Evolutionary conservation across 1,284 basidiomycete genomes (phyloP).

Genomic region (Neolentinus lepideus): DNA sequence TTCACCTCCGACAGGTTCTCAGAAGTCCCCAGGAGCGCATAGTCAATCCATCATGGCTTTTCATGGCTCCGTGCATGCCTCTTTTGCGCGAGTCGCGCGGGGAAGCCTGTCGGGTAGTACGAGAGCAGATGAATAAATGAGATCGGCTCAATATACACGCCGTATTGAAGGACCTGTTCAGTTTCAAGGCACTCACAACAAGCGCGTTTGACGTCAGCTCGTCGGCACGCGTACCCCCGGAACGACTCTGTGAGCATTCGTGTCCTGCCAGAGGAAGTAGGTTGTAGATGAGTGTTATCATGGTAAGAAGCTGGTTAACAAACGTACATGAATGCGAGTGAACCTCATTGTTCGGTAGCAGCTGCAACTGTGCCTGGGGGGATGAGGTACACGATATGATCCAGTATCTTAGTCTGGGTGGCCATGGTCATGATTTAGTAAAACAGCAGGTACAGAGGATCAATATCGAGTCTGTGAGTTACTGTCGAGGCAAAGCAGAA

Average conservation of each 20-base stretch:
- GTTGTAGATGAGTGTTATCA: not conserved
- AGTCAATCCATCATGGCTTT: conserved; percentile 52
- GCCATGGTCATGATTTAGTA: conserved; percentile 10
- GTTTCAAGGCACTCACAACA: conserved; percentile 34
- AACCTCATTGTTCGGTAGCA: conserved; percentile 42
- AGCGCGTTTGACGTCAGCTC: conserved; percentile 60
- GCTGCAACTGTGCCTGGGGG: conserved; percentile 49
- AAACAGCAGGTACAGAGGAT: no score
- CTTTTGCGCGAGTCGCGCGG: conserved; percentile 33
- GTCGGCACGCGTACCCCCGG: conserved; percentile 56
- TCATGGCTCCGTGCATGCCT: conserved; percentile 45
- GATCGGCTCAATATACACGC: conserved; percentile 63
- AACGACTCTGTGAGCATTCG: conserved; percentile 33
- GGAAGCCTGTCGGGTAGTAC: conserved; percentile 41
- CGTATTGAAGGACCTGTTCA: conserved; percentile 47
- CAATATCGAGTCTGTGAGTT: no score
- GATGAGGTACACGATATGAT: conserved; percentile 65
- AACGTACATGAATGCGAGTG: conserved; percentile 60
- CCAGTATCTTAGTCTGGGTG: conserved; percentile 42
- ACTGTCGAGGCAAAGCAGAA: no score
- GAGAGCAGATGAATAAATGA: conserved; percentile 48
- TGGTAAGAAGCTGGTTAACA: not conserved
- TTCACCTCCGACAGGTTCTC: conserved; percentile 38
- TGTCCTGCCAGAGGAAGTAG: no score
- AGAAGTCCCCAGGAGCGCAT: conserved; percentile 46